A percentile compares a stretch with the other conserved stretches of the same genome.
phyloP scores from a whole-genome alignment of 2,329 filamentous ascomycete genomes.

The Aspergillus cejpii region DNA sequence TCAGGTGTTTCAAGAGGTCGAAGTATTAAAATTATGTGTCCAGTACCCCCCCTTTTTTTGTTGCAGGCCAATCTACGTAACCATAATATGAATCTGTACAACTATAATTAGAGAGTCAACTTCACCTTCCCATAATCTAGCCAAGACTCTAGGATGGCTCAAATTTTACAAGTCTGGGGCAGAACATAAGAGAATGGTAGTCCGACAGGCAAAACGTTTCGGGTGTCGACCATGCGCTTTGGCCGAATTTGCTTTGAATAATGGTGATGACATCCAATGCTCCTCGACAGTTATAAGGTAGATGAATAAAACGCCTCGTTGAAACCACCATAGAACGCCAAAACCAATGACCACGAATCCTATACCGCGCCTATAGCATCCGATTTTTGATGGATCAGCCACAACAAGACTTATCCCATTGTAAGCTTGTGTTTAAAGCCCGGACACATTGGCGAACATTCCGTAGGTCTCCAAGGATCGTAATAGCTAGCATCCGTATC shows the following conservation, averaged over 20 bases:
- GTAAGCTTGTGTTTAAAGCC: conserved; percentile 16
- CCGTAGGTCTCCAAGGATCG: conserved; percentile 48
- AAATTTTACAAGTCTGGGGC: no score
- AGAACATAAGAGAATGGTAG: no score
- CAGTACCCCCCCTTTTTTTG: conserved; percentile 29
- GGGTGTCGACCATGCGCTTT: no score
- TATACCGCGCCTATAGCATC: background rate
- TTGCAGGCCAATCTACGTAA: conserved; percentile 14
- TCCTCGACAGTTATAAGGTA: no score
- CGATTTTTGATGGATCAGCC: background rate
- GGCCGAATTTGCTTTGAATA: no score
- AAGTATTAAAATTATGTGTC: conserved; percentile 30
- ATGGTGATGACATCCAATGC: no score
- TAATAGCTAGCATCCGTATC: conserved; percentile 43
- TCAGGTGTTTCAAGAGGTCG: conserved; percentile 13
- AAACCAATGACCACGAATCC: no score
- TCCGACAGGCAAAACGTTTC: no score
- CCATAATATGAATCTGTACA: conserved; percentile 14
- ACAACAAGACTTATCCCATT: conserved; percentile 1
- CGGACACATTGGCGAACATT: conserved; percentile 39
- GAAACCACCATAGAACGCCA: no score
- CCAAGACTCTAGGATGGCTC: no score
- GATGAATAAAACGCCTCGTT: no score
- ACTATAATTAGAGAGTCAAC: conserved; percentile 19
- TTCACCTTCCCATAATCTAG: conserved; percentile 20